Evolutionary conservation across 2,329 filamentous ascomycete genomes (phyloP), one percentile per base, ranked within the genome.

Genomic region (Trichoderma koningii): DNA sequence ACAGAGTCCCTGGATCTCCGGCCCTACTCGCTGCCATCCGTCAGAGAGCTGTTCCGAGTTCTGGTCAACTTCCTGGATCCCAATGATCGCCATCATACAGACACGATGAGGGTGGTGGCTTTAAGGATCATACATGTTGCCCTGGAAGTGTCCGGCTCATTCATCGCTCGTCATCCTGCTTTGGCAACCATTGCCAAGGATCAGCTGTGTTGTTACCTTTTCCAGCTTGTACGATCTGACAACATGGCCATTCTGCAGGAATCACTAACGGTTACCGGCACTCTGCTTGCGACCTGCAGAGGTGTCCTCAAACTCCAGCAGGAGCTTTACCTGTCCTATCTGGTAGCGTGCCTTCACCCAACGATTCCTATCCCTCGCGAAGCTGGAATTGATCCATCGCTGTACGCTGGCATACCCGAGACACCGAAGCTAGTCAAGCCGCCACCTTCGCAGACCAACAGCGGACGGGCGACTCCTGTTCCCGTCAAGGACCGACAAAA

Each of bases 81-180:
- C 1, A 91, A 97, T 73, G 94, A 98, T 76, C 89, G 87, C 60
- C 91, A 94, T 71, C 92, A 97, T 76, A 96, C 93, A 3, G 95
- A 99, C 74, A 89, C 92, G 1, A 95, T 98, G 89, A 87, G 94
- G 70, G 92, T 99, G 47, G 99, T 99, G 93, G 95, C 95, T 19
- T 80, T 99, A 69, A 88, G 95, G 50, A 98, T 99, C 68, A 95
- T 99, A 63, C 95, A 99, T 75, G 95, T 99, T 51, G 95, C 95
- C 1, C 85, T 99, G 23, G 95, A 99, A 77, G 94, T 99, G 65
- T 93, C 95, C 1, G 95, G 95, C 0, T 94, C 95, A 4, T 96
- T 93, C 7, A 97, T 99, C 73, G 92, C 93, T 55, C 90, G 91
- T 68, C 95, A 99, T 75, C 93, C 94, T 6, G 92, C 90, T 65